Conservation (phyloP, 441 rosid species). For the Gossypium lobatum region DNA sequence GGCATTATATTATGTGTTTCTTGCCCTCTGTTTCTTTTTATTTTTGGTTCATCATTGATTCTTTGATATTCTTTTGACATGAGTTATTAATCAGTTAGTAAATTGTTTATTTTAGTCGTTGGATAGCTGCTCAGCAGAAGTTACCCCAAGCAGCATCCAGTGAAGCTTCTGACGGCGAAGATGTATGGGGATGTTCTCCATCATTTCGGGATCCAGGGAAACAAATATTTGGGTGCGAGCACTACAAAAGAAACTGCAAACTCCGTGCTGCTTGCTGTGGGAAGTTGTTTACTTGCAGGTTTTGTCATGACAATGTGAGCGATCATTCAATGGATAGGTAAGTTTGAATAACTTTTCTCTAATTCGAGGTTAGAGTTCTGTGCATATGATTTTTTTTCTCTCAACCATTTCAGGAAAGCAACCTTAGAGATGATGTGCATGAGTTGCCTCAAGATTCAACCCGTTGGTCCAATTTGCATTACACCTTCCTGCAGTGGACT, state of each 20-base stretch:
- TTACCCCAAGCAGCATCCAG: constrained; percentile 23
- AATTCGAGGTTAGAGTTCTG: constrained; percentile 4
- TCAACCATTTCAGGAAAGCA: constrained; percentile 30
- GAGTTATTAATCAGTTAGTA: background rate
- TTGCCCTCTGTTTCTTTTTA: background rate
- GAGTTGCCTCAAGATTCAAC: constrained; percentile 42
- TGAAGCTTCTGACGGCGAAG: constrained; percentile 29
- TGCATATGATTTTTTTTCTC: constrained; percentile 6
- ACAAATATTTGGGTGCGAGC: constrained; percentile 43
- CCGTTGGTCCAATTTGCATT: constrained; percentile 33
- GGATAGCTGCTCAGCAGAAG: constrained; percentile 55
- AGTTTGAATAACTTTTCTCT: background rate
- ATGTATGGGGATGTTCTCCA: constrained; percentile 21
- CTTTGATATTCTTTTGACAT: background rate
- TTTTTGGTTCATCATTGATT: background rate
- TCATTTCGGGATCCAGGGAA: constrained; percentile 39
- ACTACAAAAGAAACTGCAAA: constrained; percentile 51
- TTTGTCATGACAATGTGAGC: constrained; percentile 48
- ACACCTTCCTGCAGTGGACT: constrained; percentile 39
- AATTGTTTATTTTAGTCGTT: constrained; percentile 29
- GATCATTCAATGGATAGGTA: constrained; percentile 54
- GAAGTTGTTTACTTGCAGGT: constrained; percentile 41
- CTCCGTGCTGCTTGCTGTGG: constrained; percentile 49
- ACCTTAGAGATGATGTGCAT: constrained; percentile 52
- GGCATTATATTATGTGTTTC: background rate